Conservation (phyloP, 148 eudicot genomes). For the Persicaria tinctoria region DNA sequence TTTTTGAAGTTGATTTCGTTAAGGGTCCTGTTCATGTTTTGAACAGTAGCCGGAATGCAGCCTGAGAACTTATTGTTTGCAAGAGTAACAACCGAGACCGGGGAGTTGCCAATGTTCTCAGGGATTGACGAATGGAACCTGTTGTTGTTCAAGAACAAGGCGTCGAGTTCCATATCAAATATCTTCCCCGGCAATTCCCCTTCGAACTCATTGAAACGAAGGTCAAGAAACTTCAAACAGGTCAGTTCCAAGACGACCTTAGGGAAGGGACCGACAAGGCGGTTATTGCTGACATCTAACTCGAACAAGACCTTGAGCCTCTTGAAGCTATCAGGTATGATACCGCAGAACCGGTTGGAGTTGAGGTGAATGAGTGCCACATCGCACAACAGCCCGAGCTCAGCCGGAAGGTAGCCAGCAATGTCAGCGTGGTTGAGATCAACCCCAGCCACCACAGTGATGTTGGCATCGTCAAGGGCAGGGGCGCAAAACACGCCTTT, state of each 20-base stretch:
- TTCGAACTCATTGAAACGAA: slow-evolving; percentile 19
- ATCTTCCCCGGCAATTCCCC: slow-evolving; percentile 7
- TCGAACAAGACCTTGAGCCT: slow-evolving; percentile 9
- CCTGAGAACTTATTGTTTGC: slow-evolving; percentile 54
- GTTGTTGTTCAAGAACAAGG: slow-evolving; percentile 44
- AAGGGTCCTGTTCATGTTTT: slow-evolving; percentile 41
- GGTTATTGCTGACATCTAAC: slow-evolving; percentile 20
- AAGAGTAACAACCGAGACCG: slow-evolving; percentile 59
- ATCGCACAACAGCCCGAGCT: slow-evolving; percentile 8
- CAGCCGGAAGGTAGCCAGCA: slow-evolving; percentile 11
- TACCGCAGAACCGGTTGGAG: slow-evolving; percentile 18
- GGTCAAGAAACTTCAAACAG: slow-evolving; percentile 13
- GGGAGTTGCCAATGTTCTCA: slow-evolving; percentile 40
- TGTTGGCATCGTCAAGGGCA: not conserved
- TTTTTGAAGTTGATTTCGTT: slow-evolving; percentile 44
- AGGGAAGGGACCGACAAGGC: slow-evolving; percentile 13
- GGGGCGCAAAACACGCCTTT: slow-evolving; percentile 16
- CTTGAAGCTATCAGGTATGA: slow-evolving; percentile 7
- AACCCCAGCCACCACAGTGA: slow-evolving; percentile 14
- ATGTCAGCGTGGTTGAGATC: slow-evolving; percentile 21
- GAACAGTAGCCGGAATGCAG: slow-evolving; percentile 47
- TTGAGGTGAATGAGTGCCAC: slow-evolving; percentile 17
- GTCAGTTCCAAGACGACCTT: not conserved
- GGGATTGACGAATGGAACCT: slow-evolving; percentile 35
- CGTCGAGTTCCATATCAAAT: slow-evolving; percentile 15